Evolutionary conservation across 2,329 filamentous ascomycete genomes (phyloP).

Genomic region (Plenodomus biglobosus): DNA sequence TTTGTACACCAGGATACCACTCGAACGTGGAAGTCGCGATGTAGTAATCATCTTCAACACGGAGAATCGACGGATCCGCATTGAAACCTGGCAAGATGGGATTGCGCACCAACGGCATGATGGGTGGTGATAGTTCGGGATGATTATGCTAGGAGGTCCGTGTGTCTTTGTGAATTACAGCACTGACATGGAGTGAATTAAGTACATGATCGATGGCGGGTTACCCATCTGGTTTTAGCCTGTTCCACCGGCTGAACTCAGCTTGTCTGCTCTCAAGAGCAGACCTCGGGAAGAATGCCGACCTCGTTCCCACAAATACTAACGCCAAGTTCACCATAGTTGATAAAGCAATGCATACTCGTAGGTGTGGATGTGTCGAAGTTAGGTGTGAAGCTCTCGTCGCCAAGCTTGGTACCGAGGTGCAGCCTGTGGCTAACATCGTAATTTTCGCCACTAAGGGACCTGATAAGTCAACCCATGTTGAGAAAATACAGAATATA

Average conservation of each 20-base stretch:
- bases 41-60: conserved; percentile 57
- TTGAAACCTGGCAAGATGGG: conserved; percentile 64
- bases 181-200: not conserved
- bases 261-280: not conserved
- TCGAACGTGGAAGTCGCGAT: conserved; percentile 65
- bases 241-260: not conserved
- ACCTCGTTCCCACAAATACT: not conserved
- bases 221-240: not conserved
- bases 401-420: not conserved
- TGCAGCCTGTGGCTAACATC: not conserved
- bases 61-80: conserved; percentile 60
- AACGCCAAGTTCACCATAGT: not conserved
- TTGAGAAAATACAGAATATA: not conserved
- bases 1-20: conserved; percentile 57
- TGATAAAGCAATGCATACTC: not conserved
- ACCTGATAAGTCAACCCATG: not conserved
- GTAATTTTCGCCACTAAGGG: not conserved
- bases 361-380: not conserved
- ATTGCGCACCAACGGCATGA: conserved; percentile 46
- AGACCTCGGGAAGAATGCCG: not conserved
- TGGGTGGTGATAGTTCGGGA: conserved; percentile 1
- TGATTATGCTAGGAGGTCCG: not conserved
- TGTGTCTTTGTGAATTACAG: not conserved
- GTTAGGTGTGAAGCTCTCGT: not conserved
- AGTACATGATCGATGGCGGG: not conserved